Evolutionary conservation across 1,139 yeast species (phyloP).

Genomic region (Saccharomyces hybrid): DNA sequence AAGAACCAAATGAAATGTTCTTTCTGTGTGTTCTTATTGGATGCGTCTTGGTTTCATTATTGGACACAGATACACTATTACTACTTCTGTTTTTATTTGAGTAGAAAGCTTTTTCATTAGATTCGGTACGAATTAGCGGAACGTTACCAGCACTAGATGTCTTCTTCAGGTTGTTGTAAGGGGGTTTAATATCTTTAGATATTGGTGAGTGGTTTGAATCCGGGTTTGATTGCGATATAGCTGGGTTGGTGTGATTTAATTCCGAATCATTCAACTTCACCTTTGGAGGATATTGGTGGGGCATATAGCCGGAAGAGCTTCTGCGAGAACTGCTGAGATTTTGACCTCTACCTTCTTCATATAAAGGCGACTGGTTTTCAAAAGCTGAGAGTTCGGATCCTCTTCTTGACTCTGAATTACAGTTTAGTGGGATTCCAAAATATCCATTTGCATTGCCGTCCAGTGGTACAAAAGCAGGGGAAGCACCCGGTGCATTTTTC

Average conservation of each 20-base stretch:
- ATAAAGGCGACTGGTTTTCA: not conserved
- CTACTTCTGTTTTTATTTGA: constrained; percentile 22
- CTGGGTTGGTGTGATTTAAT: not conserved
- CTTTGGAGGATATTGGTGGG: constrained; percentile 11
- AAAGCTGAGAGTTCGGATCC: constrained; percentile 6
- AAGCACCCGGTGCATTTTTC: constrained; percentile 10
- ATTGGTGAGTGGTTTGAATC: not conserved
- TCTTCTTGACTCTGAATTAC: constrained; percentile 2
- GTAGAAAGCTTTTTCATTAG: constrained; percentile 7
- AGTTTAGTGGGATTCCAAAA: constrained; percentile 28
- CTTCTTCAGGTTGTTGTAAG: constrained; percentile 10
- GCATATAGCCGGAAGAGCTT: not conserved
- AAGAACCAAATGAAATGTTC: constrained; percentile 31
- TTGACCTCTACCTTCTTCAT: not conserved
- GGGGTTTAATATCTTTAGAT: constrained; percentile 6
- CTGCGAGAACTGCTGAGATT: not conserved
- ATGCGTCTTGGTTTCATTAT: constrained; percentile 17
- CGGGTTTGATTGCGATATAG: not conserved
- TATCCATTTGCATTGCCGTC: constrained; percentile 30
- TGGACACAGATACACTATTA: constrained; percentile 10
- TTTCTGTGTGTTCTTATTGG: constrained; percentile 30
- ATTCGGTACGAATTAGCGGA: constrained; percentile 9
- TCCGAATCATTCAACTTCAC: constrained; percentile 23
- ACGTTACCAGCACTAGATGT: constrained; percentile 17
- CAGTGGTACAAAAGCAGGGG: constrained; percentile 26